phyloP scores from a whole-genome alignment of 306 rosid species.

The Prunus mongolica region DNA sequence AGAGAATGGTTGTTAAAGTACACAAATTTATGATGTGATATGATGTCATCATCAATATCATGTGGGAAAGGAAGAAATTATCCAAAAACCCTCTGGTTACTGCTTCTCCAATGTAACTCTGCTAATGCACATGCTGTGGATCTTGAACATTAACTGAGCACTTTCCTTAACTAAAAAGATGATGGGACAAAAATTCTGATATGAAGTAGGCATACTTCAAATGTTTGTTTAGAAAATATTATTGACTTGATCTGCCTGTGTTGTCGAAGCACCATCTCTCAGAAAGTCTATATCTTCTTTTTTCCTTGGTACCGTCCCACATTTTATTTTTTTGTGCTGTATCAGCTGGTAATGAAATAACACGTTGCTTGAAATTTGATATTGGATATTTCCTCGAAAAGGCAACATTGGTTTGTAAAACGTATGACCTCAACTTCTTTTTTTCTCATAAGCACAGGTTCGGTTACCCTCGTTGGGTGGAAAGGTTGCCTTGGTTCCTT shows the following conservation, averaged over 20 bases:
- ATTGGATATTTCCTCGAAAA: background rate
- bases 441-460: slow-evolving; percentile 53
- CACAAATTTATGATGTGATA: slow-evolving; percentile 3
- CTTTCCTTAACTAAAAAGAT: background rate
- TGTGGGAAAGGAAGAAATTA: background rate
- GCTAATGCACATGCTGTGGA: background rate
- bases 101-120: background rate
- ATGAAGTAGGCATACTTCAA: background rate
- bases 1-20: background rate
- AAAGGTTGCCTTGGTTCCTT: slow-evolving; percentile 88
- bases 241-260: background rate
- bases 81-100: background rate
- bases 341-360: too few species aligned
- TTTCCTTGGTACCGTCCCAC: background rate
- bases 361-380: background rate
- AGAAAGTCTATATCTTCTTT: background rate
- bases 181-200: background rate
- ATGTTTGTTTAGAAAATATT: background rate
- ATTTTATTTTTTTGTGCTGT: too few species aligned
- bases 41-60: background rate
- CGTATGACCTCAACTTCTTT: background rate
- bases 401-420: background rate
- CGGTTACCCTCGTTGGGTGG: slow-evolving; percentile 87
- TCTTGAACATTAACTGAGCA: background rate
- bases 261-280: background rate